Conservation (phyloP, 495 filamentous ascomycete genomes). For the Hypomontagnella monticulosa region DNA sequence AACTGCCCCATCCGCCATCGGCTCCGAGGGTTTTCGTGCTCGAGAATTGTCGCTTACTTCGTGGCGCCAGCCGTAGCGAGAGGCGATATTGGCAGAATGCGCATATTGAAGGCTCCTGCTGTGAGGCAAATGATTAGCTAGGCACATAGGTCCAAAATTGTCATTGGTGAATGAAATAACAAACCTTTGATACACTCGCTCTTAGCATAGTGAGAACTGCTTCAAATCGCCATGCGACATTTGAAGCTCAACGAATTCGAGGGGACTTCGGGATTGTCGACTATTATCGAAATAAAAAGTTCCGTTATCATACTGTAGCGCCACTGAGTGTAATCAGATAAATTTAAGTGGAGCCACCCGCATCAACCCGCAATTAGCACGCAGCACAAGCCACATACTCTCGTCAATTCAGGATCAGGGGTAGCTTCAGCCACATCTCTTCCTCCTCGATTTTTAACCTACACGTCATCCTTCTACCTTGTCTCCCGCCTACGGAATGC, state of each 20-base stretch:
- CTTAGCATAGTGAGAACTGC: conserved; percentile 43
- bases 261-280: not conserved
- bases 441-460: conserved; percentile 18
- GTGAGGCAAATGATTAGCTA: conserved; percentile 20
- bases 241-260: conserved; percentile 22
- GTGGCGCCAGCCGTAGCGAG: conserved; percentile 19
- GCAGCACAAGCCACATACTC: conserved; percentile 9
- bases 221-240: conserved; percentile 34
- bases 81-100: conserved; percentile 44
- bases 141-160: not conserved
- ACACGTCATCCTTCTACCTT: conserved; percentile 4
- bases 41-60: conserved; percentile 32
- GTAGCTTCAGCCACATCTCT: conserved; percentile 40
- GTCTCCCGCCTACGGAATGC: not conserved
- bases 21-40: conserved; percentile 6
- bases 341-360: conserved; percentile 15
- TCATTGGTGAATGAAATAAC: not conserved
- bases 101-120: conserved; percentile 45
- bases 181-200: conserved; percentile 40
- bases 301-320: conserved; percentile 17
- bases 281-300: conserved; percentile 21
- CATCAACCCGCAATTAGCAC: not conserved
- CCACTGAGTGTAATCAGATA: conserved; percentile 18
- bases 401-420: conserved; percentile 16
- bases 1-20: conserved; percentile 30